Percentiles rank a stretch among this genome's conserved stretches.
Evolutionary conservation across 2,329 filamentous ascomycete species (phyloP).

Genomic region (Fusarium robinianum): DNA sequence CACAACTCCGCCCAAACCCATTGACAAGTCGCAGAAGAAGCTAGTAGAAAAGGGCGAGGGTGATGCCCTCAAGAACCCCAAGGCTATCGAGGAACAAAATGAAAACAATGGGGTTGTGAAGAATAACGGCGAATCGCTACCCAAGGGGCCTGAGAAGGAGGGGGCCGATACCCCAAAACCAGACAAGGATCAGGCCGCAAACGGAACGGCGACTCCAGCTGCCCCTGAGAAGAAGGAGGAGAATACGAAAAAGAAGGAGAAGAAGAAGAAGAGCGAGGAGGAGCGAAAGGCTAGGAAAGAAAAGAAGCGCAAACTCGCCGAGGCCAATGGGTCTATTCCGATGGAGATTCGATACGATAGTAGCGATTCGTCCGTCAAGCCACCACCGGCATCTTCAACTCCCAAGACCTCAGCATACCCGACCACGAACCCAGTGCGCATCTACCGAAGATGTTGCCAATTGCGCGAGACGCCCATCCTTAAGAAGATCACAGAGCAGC

Average conservation of each 20-base stretch:
- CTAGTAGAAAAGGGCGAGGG: slow-evolving; percentile 73
- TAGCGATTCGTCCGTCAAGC: slow-evolving; percentile 58
- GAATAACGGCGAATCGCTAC: slow-evolving; percentile 45
- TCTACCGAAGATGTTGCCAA: slow-evolving; percentile 94
- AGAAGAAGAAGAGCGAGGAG: slow-evolving; percentile 93
- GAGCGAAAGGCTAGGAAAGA: slow-evolving; percentile 92
- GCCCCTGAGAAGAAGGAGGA: slow-evolving; percentile 46
- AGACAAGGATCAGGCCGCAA: slow-evolving; percentile 31
- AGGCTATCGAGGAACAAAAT: slow-evolving; percentile 56
- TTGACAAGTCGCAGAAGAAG: slow-evolving; percentile 59
- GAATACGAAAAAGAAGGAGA: slow-evolving; percentile 78
- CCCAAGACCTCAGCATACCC: slow-evolving; percentile 54
- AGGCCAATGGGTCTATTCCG: slow-evolving; percentile 84
- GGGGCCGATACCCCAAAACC: slow-evolving; percentile 33
- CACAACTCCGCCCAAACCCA: slow-evolving; percentile 44
- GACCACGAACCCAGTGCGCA: slow-evolving; percentile 87
- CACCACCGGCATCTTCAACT: slow-evolving; percentile 20
- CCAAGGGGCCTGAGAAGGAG: slow-evolving; percentile 48
- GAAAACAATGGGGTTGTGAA: slow-evolving; percentile 48
- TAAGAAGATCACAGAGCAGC: slow-evolving; percentile 88
- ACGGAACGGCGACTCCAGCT: slow-evolving; percentile 25
- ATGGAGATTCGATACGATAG: slow-evolving; percentile 79
- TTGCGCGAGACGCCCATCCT: slow-evolving; percentile 89
- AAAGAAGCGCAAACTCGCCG: slow-evolving; percentile 80
- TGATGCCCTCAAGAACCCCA: slow-evolving; percentile 70